Conservation (phyloP, 108 stramenopile species). For the Skeletonema potamos region DNA sequence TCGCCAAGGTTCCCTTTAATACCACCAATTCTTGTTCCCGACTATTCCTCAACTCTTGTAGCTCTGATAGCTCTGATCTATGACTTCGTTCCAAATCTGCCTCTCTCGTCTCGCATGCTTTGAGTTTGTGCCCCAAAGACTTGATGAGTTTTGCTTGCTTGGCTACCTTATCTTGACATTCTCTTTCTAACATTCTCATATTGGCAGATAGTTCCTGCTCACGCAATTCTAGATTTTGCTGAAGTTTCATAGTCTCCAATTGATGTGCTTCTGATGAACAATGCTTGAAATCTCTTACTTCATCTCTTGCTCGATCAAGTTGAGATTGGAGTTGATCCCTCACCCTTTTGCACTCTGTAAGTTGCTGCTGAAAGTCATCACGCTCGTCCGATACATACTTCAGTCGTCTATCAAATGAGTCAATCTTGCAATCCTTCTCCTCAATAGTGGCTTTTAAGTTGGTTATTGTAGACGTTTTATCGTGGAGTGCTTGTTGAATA, state of each 20-base stretch:
- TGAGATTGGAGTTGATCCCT: conserved; percentile 18
- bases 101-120: conserved; percentile 10
- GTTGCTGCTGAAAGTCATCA: conserved; percentile 14
- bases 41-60: conserved; percentile 11
- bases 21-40: background rate
- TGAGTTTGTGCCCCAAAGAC: conserved; percentile 21
- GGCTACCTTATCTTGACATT: conserved; percentile 4
- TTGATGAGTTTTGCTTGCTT: conserved; percentile 9
- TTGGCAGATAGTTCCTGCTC: conserved; percentile 16
- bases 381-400: conserved; percentile 21
- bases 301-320: conserved; percentile 19
- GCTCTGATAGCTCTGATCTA: background rate
- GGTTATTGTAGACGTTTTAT: conserved; percentile 4
- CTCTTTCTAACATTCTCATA: background rate
- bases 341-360: conserved; percentile 8
- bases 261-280: background rate
- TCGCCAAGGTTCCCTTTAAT: conserved; percentile 3
- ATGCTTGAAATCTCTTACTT: background rate
- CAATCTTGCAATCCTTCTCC: conserved; percentile 21
- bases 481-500: background rate
- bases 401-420: conserved; percentile 7
- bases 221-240: conserved; percentile 8
- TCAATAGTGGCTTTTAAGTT: conserved; percentile 4
- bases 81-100: conserved; percentile 7
- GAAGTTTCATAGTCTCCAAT: conserved; percentile 5